Evolutionary conservation across 768 basidiomycete species (phyloP).

Genomic region (Holtermannia corniformis): DNA sequence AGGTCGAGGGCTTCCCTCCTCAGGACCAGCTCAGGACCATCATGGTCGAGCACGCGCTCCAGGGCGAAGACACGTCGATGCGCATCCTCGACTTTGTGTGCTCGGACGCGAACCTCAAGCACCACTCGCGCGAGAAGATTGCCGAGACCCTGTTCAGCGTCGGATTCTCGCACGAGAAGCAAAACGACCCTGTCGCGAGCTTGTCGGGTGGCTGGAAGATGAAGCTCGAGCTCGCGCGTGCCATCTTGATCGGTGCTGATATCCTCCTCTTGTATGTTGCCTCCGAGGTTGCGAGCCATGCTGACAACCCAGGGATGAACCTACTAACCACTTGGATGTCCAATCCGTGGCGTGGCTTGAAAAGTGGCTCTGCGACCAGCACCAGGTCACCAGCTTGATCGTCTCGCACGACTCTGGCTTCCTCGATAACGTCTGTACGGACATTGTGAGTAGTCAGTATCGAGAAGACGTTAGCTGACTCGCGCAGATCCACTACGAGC

Average conservation of each 20-base stretch:
- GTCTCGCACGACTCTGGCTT: slow-evolving; percentile 97
- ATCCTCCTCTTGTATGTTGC: slow-evolving; percentile 42
- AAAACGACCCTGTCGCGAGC: slow-evolving; percentile 74
- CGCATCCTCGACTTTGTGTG: slow-evolving; percentile 85
- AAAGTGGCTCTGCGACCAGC: slow-evolving; percentile 70
- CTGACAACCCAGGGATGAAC: slow-evolving; percentile 21
- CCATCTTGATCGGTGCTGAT: slow-evolving; percentile 85
- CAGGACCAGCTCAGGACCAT: slow-evolving; percentile 75
- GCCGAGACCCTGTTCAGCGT: slow-evolving; percentile 71
- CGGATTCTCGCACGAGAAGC: slow-evolving; percentile 79
- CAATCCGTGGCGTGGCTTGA: slow-evolving; percentile 87
- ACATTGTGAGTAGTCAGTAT: slow-evolving; percentile 48
- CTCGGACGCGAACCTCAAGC: slow-evolving; percentile 60
- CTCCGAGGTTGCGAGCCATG: too few relatives aligned
- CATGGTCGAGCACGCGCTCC: slow-evolving; percentile 95
- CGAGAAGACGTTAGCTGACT: neutral
- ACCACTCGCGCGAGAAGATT: slow-evolving; percentile 61
- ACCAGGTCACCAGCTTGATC: slow-evolving; percentile 78
- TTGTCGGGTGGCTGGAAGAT: slow-evolving; percentile 99
- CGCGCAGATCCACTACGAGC: slow-evolving; percentile 72
- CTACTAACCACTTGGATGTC: slow-evolving; percentile 44
- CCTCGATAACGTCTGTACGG: slow-evolving; percentile 88
- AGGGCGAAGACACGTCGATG: slow-evolving; percentile 78
- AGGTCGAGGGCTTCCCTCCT: slow-evolving; percentile 87
- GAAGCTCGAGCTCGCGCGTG: slow-evolving; percentile 91